Base-by-base conservation (phyloP, 176 grass and related monocot genomes). In the Carex littledalei region DNA sequence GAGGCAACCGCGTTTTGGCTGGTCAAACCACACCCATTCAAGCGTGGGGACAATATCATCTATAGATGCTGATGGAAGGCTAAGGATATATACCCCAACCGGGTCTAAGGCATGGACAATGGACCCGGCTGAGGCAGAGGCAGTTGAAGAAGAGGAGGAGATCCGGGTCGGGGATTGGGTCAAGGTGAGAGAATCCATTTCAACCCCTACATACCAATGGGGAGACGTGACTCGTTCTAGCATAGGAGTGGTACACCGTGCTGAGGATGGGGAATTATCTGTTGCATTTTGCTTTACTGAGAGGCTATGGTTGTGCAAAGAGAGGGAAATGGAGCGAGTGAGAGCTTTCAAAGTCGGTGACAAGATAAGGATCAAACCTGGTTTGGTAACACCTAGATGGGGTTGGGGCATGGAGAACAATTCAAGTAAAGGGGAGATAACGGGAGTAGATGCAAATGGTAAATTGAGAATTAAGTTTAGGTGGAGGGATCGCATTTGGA, bases 271-370 rank as follows among this genome's bases (percentile, higher is more conserved):
- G 67, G 97, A 99, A 67, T 86, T 96, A 58, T 96, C 89, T 87
- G 86, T 99, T 92, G 90, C 93, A 18, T 99, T 96, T 88, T 99
- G 97, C 87, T 99, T 99, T 86, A 94, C 90, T 60, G 97, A 96
- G 74, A 96, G 91, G 57, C 68, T 96, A 84, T 99, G 97, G 97
- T 81, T 99, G 60, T 99, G 97, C 86, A 96, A 99, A 94, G 90
- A 83, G 63, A 88, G 87, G 93, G 97, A 99, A 58, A 88, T 99
- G 50, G 90, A 95, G 63, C 95, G 93, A 78, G 93, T 99, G 35
- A 88, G 91, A 76, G 81, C 93, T 85, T 99, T 99, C 81, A 90
- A 75, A 55, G 84, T 86, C 54, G 90, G 97, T 0, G 97, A 99
- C 79, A 94, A 50, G 81, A 84, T 96, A 66, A 86, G 84, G 72